Conservation (phyloP, 495 filamentous ascomycete species). For the Lindgomyces ingoldianus region DNA sequence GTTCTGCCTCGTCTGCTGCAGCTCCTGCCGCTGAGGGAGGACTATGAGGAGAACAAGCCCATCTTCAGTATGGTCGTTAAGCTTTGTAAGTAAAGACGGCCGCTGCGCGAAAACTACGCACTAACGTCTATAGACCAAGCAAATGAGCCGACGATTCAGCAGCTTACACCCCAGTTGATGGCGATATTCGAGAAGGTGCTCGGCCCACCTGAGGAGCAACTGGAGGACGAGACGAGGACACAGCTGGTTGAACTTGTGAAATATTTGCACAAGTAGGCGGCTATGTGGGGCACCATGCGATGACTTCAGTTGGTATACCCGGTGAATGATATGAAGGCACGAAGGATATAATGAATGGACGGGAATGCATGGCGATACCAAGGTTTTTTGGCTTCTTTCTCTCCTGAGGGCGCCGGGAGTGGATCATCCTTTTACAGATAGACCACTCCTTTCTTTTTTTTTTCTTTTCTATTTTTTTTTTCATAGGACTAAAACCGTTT, state of each 20-base stretch:
- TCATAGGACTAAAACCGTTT: too few species aligned
- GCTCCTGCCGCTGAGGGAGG: constrained; percentile 85
- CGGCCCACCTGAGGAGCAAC: constrained; percentile 75
- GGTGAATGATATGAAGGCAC: background rate
- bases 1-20: constrained; percentile 78
- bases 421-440: too few species aligned
- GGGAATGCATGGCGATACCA: constrained; percentile 8
- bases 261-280: constrained; percentile 56
- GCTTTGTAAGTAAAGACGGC: constrained; percentile 80
- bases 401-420: too few species aligned
- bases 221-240: constrained; percentile 74
- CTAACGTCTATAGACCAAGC: constrained; percentile 61
- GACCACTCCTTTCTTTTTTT: too few species aligned
- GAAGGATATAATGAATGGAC: background rate
- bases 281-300: too few species aligned
- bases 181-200: constrained; percentile 81
- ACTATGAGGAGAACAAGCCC: constrained; percentile 94
- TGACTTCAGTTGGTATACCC: constrained; percentile 25
- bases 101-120: too few species aligned
- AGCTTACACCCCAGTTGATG: constrained; percentile 74
- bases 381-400: too few species aligned
- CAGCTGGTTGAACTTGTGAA: constrained; percentile 71
- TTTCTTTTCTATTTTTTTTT: background rate
- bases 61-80: constrained; percentile 84
- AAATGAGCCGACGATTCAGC: constrained; percentile 68